Conservation (phyloP, 441 rosid genomes). For the Mallotus repandus region DNA sequence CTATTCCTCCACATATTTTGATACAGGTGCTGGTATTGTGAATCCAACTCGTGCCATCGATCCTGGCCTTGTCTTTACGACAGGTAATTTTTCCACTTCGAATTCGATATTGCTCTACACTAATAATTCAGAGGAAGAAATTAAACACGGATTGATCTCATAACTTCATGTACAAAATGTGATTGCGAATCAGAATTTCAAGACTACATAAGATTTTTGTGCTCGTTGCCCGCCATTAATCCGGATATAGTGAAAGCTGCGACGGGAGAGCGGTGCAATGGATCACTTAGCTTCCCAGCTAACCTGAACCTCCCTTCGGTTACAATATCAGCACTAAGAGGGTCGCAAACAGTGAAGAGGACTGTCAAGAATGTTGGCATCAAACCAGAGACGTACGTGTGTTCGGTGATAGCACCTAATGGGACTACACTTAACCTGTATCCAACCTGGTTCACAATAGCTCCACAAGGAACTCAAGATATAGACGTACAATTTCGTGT, state of each 20-base stretch:
- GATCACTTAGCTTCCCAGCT: conserved; percentile 49
- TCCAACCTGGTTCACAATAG: conserved; percentile 68
- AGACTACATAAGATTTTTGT: conserved; percentile 67
- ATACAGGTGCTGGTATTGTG: conserved; percentile 73
- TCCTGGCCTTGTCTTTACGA: conserved; percentile 73
- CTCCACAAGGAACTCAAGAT: conserved; percentile 48
- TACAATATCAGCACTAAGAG: conserved; percentile 53
- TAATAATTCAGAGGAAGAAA: background rate
- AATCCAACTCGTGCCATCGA: conserved; percentile 63
- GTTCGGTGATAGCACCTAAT: conserved; percentile 57
- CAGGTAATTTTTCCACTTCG: conserved; percentile 39
- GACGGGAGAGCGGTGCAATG: conserved; percentile 53
- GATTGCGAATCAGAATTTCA: conserved; percentile 44
- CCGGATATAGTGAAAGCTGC: conserved; percentile 32
- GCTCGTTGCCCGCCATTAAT: conserved; percentile 58
- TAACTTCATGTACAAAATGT: background rate
- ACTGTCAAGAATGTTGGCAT: conserved; percentile 57
- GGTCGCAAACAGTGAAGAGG: conserved; percentile 42
- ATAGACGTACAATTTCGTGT: conserved; percentile 52
- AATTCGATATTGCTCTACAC: background rate
- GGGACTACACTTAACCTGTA: conserved; percentile 52
- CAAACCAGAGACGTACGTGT: conserved; percentile 52
- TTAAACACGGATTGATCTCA: background rate
- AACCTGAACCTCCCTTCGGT: conserved; percentile 79
- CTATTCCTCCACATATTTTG: conserved; percentile 58